Base-by-base conservation (phyloP, 495 filamentous ascomycete genomes). In the Aspergillus homomorphus region DNA sequence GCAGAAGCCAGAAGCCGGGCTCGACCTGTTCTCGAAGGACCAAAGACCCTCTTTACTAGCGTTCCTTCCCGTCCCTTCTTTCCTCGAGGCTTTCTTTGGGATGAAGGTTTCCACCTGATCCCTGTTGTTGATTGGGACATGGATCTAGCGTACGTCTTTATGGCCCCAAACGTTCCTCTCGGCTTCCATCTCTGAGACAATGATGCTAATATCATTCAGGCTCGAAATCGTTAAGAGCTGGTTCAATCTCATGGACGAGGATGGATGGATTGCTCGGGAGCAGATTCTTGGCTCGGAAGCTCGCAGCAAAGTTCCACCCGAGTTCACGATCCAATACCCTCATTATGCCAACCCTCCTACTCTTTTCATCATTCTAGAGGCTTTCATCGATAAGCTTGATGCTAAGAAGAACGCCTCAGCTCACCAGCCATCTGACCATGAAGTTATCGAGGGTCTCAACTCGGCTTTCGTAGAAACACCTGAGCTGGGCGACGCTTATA, bases 341-440 rank as follows among this genome's bases (percentile, higher is more conserved):
- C 94, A 98, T 70, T 97, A 98, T 65, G 94, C 94, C 50, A 98
- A 98, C 71, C 95, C 94, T 0, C 94, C 94, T n/a, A 98, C 94
- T 1, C 82, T 98, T 6, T 98, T 96, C 74, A 83, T 98, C 61
- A 85, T 94, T 50, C 70, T 98, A 16, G 89, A 94, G 58, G 78
- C 79, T 15, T 91, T 96, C 62, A 79, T 96, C 57, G 86, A 90
- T 62, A 92, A 87, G 66, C 77, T 96, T 18, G 76, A 79, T 24
- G 71, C 56, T 22, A 75, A 77, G 52, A 59, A 73, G 57, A 66
- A 66, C 51, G 46, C 59, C 5, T 64, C 73, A 5, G 55, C 60
- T 0, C 61, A 62, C 18, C 58, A 61, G 16, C 56, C 70, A 28
- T 56, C 66, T 33, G 63, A 57, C 10, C 42, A 63, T 24, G 70